phyloP scores from a whole-genome alignment of 2,329 filamentous ascomycete genomes.

The Aspergillus tubingensis region DNA sequence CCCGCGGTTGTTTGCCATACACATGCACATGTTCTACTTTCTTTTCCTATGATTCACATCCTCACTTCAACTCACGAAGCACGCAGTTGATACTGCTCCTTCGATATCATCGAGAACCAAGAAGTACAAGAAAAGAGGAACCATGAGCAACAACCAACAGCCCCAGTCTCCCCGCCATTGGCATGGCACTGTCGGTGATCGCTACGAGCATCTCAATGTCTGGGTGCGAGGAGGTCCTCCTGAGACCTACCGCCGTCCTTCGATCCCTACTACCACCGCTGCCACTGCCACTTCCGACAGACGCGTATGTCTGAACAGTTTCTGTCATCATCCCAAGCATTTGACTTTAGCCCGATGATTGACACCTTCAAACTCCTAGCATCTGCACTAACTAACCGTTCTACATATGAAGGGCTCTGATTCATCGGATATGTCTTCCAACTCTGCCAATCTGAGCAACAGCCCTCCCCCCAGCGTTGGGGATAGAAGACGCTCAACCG shows the following conservation, averaged over 20 bases:
- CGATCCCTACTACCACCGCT: constrained; percentile 19
- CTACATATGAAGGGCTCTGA: constrained; percentile 26
- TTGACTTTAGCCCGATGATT: background rate
- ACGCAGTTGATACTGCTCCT: constrained; percentile 2
- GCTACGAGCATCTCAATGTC: constrained; percentile 40
- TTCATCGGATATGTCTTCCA: constrained; percentile 32
- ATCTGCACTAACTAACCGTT: background rate
- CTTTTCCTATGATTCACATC: background rate
- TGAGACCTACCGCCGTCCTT: constrained; percentile 24
- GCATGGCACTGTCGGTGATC: constrained; percentile 37
- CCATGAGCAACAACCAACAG: constrained; percentile 24
- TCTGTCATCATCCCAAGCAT: background rate
- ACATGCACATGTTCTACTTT: background rate
- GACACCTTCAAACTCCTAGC: background rate
- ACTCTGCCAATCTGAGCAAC: constrained; percentile 16
- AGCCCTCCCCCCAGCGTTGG: constrained; percentile 21
- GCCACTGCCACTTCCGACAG: constrained; percentile 25
- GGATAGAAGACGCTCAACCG: constrained; percentile 34
- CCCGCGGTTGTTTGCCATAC: background rate
- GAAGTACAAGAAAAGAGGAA: constrained; percentile 1
- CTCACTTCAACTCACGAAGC: constrained; percentile 1
- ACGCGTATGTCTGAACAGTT: constrained; percentile 28
- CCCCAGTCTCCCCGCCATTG: constrained; percentile 33
- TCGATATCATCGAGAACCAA: background rate
- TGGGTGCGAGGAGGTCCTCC: constrained; percentile 36